A percentile compares a stretch with the other conserved stretches of the same genome.
Conservation (phyloP, 306 rosid genomes). For the Quercus aquifolioides region DNA sequence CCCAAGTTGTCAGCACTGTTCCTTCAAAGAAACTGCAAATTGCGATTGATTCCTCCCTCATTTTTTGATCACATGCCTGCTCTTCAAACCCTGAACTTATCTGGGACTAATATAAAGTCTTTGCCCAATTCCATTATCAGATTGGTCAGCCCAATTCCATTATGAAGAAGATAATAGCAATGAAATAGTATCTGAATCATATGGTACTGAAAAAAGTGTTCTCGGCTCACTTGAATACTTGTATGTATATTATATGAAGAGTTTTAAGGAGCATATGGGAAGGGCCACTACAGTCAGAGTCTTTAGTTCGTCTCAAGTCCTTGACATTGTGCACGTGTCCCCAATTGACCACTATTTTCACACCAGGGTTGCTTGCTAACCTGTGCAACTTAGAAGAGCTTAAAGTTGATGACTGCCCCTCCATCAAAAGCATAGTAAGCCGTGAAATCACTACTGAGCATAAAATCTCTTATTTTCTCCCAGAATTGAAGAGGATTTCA, state of each 20-base stretch:
- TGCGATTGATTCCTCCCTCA: too few relatives aligned
- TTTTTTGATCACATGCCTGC: too few relatives aligned
- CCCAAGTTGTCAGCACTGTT: too few relatives aligned
- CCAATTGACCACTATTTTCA: slow-evolving; percentile 9
- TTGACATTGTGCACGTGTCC: slow-evolving; percentile 26
- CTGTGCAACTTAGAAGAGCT: background rate
- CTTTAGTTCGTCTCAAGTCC: background rate
- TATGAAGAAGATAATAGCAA: background rate
- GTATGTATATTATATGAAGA: slow-evolving; percentile 27
- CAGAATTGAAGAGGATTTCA: background rate
- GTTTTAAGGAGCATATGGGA: slow-evolving; percentile 14
- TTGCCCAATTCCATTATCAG: background rate
- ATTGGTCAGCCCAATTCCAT: background rate
- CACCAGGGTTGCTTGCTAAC: background rate
- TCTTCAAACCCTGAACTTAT: too few relatives aligned
- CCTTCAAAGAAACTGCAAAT: too few relatives aligned
- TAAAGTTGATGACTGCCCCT: slow-evolving; percentile 21
- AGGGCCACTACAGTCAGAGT: background rate
- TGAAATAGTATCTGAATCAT: too few relatives aligned
- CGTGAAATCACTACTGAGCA: background rate
- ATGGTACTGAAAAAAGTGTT: background rate
- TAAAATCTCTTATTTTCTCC: background rate
- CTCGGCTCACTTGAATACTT: background rate
- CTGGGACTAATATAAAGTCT: too few relatives aligned
- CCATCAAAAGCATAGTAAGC: background rate